Evolutionary conservation across 2,329 filamentous ascomycete genomes (phyloP), one percentile per base, ranked within the genome.

Genomic region (Colletotrichum filicis): DNA sequence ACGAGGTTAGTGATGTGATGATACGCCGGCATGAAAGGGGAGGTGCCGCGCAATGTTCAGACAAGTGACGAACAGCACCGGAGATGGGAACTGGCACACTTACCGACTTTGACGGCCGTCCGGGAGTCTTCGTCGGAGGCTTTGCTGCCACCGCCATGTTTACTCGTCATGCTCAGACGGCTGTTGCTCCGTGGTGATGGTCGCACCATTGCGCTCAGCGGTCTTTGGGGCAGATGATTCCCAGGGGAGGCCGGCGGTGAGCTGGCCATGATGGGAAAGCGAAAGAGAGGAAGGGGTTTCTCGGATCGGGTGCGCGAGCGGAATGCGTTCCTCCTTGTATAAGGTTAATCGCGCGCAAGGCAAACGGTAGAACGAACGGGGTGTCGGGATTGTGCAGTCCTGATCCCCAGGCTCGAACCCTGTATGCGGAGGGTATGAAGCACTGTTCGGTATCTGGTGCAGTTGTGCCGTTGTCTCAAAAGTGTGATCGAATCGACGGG

Each of bases 81-180:
- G 35, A 19, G 6, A 58, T 49, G 37, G 63, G 66, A 35, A 46
- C 12, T 22, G 28, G 28, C 16, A 74, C 16, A 93, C 95, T 79
- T 90, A 98, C 95, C 95, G 81, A 98, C 95, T 96, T 94, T 97
- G 84, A 98, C 95, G 30, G 95, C 94, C 7, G 95, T 98, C 82
- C 94, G 95, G 75, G 89, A 89, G 82, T 98, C 95, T 78, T 98
- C 95, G 79, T 98, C 95, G 0, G 95, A 97, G 28, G 93, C 92
- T 80, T 94, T 91, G 84, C 94, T 97, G 75, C 93, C 91, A 79
- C 90, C 92, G 65, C 91, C 92, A 58, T 87, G 86, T 83, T 93
- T 96, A 85, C 93, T 94, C 79, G 89, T 92, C 86, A 93, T 93
- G 85, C 95, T 97, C 88, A 97, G 87, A 77, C 95, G 93, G 84